A percentile compares a stretch with the other conserved stretches of the same genome.
phyloP scores from a whole-genome alignment of 2,329 filamentous ascomycete species.

The Kalmusia sp. region DNA sequence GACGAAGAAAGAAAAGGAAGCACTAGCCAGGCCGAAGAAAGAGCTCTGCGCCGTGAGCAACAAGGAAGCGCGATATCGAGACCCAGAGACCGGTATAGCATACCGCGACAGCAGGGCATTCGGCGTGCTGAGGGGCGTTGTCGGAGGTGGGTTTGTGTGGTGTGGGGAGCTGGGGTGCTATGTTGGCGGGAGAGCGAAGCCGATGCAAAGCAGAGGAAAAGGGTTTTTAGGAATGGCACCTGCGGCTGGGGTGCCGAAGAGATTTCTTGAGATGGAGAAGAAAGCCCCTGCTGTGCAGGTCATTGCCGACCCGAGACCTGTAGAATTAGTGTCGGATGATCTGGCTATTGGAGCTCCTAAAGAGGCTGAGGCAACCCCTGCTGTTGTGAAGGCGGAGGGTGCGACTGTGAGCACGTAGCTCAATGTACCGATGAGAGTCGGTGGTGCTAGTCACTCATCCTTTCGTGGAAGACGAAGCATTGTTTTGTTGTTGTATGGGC shows the following conservation, averaged over 20 bases:
- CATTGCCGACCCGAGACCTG: background rate
- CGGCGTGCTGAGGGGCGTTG: slow-evolving; percentile 78
- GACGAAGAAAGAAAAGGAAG: slow-evolving; percentile 51
- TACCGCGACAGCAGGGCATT: slow-evolving; percentile 84
- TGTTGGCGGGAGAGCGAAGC: slow-evolving; percentile 66
- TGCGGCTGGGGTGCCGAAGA: slow-evolving; percentile 78
- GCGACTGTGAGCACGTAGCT: no score
- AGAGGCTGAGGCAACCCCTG: no score
- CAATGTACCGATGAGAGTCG: no score
- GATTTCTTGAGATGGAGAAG: slow-evolving; percentile 62
- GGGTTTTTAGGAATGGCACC: slow-evolving; percentile 59
- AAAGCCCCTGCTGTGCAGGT: background rate
- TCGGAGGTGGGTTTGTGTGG: slow-evolving; percentile 79
- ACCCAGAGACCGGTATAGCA: slow-evolving; percentile 81
- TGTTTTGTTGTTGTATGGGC: no score
- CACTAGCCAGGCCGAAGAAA: slow-evolving; percentile 39
- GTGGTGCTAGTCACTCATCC: no score
- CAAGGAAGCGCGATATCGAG: slow-evolving; percentile 79
- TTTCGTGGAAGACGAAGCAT: no score
- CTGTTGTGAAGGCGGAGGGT: slow-evolving; percentile 1
- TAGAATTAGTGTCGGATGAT: background rate
- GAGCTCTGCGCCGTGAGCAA: slow-evolving; percentile 79
- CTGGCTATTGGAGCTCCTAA: no score
- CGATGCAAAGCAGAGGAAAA: slow-evolving; percentile 35
- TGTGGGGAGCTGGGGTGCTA: slow-evolving; percentile 82